phyloP scores from a whole-genome alignment of 2,329 filamentous ascomycete genomes.

The Dichotomopilus funicola region DNA sequence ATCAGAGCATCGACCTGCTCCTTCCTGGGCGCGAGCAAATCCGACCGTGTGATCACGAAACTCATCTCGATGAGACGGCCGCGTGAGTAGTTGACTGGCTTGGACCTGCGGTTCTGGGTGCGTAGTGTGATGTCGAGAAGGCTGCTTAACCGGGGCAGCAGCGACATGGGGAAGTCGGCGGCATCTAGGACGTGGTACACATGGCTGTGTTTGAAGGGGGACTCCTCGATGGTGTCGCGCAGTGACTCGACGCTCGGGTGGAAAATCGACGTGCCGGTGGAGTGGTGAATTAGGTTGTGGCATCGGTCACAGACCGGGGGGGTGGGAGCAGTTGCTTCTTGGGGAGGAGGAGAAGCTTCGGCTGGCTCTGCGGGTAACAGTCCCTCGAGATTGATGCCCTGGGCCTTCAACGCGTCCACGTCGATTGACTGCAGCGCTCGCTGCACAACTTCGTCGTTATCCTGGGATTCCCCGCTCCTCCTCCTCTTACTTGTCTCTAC shows the following conservation, averaged over 20 bases:
- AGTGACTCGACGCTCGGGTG: slow-evolving; percentile 79
- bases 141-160: slow-evolving; percentile 69
- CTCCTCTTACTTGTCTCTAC: slow-evolving; percentile 25
- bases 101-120: slow-evolving; percentile 72
- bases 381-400: slow-evolving; percentile 40
- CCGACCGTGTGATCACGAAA: slow-evolving; percentile 85
- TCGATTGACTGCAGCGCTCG: slow-evolving; percentile 40
- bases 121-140: slow-evolving; percentile 67
- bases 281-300: slow-evolving; percentile 73
- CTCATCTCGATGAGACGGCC: slow-evolving; percentile 71
- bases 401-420: slow-evolving; percentile 35
- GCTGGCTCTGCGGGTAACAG: slow-evolving; percentile 25
- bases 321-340: slow-evolving; percentile 21
- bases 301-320: slow-evolving; percentile 78
- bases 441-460: slow-evolving; percentile 41
- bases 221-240: slow-evolving; percentile 77
- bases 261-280: slow-evolving; percentile 61
- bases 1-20: slow-evolving; percentile 78
- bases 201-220: slow-evolving; percentile 84
- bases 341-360: not conserved
- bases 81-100: slow-evolving; percentile 55
- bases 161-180: slow-evolving; percentile 91
- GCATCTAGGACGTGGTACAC: slow-evolving; percentile 94
- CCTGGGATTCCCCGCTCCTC: slow-evolving; percentile 26
- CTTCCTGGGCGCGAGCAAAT: slow-evolving; percentile 78